These are phyloP conservation scores for Spathaspora gorwiae DNA, from an alignment of 805 yeast species.

Conservation along the genomic window DNA sequence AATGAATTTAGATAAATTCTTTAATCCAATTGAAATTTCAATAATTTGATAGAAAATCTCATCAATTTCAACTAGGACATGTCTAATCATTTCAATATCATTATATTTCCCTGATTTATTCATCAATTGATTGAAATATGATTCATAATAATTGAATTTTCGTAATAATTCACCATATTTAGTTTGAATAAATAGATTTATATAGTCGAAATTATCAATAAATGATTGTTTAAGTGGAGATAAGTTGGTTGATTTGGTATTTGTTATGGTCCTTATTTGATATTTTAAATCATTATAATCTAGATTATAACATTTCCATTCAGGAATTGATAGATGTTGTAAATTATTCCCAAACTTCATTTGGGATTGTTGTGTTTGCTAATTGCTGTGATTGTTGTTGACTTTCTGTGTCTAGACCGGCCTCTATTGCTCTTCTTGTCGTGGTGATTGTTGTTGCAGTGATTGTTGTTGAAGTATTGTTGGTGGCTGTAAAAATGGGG, in stretches of 20 bases:
- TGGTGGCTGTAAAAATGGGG: no score
- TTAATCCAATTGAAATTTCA: constrained; percentile 45
- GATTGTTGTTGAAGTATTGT: no score
- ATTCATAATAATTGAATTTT: constrained; percentile 35
- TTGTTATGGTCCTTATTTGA: constrained; percentile 56
- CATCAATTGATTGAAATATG: constrained; percentile 9
- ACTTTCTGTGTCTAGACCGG: no score
- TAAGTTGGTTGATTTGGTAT: constrained; percentile 17
- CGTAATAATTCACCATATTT: constrained; percentile 61
- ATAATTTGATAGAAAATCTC: constrained; percentile 33
- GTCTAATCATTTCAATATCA: not conserved
- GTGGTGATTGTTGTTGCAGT: no score
- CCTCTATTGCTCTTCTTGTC: no score
- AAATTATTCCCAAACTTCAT: constrained; percentile 90
- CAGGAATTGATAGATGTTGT: constrained; percentile 71
- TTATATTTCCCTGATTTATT: not conserved
- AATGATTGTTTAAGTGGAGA: constrained; percentile 35
- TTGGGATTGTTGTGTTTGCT: no score
- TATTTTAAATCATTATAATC: constrained; percentile 76
- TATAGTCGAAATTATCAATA: constrained; percentile 55
- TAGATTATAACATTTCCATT: constrained; percentile 81
- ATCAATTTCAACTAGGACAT: constrained; percentile 16
- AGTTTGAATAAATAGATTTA: constrained; percentile 59
- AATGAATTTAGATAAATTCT: constrained; percentile 65
- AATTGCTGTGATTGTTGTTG: not conserved